Evolutionary conservation across 139 green algal species (phyloP).

Genomic region (Coccomyxa sp.): DNA sequence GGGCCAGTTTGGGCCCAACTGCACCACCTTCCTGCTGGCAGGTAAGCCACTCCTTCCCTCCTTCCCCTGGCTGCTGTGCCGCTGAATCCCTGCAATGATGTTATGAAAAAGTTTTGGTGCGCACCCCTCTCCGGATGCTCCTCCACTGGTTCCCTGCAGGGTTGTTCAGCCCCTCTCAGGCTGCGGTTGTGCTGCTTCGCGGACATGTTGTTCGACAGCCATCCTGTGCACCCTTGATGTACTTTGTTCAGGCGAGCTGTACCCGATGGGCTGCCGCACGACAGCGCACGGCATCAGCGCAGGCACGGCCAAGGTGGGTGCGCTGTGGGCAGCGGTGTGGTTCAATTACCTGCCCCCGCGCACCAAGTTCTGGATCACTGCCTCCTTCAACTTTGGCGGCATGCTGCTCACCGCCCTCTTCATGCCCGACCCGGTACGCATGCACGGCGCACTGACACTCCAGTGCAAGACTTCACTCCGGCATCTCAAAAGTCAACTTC

Average conservation of each 20-base stretch:
- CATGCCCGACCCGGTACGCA: slow-evolving; percentile 40
- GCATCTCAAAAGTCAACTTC: too few species aligned
- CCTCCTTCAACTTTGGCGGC: slow-evolving; percentile 35
- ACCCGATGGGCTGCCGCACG: slow-evolving; percentile 60
- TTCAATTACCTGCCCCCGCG: slow-evolving; percentile 25
- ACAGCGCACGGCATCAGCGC: slow-evolving; percentile 52
- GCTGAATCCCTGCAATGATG: neutral
- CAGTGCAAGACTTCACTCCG: too few species aligned
- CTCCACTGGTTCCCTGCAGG: neutral
- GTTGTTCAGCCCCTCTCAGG: neutral
- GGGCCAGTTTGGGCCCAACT: slow-evolving; percentile 64
- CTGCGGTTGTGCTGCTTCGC: too few species aligned
- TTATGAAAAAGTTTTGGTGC: neutral
- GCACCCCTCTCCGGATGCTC: neutral
- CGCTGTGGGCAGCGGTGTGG: slow-evolving; percentile 32
- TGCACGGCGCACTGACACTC: too few species aligned
- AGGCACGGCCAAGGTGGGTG: slow-evolving; percentile 52
- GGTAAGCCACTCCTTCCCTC: neutral
- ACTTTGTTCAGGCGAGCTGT: slow-evolving; percentile 53
- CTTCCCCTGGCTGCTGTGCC: neutral
- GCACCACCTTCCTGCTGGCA: slow-evolving; percentile 49
- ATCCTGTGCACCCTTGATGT: too few species aligned
- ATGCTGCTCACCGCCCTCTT: slow-evolving; percentile 50
- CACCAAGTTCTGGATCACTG: slow-evolving; percentile 45
- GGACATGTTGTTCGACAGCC: too few species aligned